Base-by-base conservation (phyloP, 2,329 filamentous ascomycete genomes). In the Claviceps citrina region DNA sequence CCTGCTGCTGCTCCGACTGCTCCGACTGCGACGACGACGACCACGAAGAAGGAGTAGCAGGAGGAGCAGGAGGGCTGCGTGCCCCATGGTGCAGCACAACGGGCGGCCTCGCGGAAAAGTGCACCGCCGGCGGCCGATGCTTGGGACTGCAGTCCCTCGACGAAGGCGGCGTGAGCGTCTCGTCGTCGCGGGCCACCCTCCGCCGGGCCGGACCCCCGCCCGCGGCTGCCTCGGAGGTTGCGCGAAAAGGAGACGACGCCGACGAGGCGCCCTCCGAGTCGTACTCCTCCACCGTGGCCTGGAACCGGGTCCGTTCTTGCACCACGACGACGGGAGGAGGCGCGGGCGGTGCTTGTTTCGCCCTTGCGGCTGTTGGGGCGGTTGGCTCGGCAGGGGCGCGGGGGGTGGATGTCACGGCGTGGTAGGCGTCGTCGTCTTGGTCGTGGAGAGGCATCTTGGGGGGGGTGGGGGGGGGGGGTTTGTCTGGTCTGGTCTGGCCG, bases 51-150 rank as follows among this genome's bases (percentile, higher is more conserved):
- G 19, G 6, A 8, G 22, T n/a, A n/a, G n/a, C n/a, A 20, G 2
- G 26, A 41, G 3, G 39, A 25, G 8, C n/a, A n/a, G n/a, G n/a
- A n/a, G 30, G 22, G 27, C 31, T 24, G 15, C 32, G 27, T 5
- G 46, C 36, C 5, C 45, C 45, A 4, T 48, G 47, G 24, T 55
- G 46, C 6, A 57, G 31, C 2, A 56, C 44, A 1, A 55, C 46
- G 0, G 54, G 54, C 1, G 39, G 50, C 2, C 48, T 45, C 9
- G 58, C 50, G 3, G 53, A 55, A 42, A 59, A 59, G 31, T 54
- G 55, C 6, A 59, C 56, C 0, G 51, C 51, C 5, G 49, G 56
- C 0, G 53, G 51, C 0, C 53, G 50, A 4, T 43, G 15, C 36
- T 26, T 43, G 13, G 44, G 43, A 28, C 44, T 47, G 15, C 32